Percentiles rank a stretch among this genome's conserved stretches.
These are phyloP conservation scores for Candida glaebosa DNA, from an alignment of 805 yeast genomes.

Conservation along the genomic window DNA sequence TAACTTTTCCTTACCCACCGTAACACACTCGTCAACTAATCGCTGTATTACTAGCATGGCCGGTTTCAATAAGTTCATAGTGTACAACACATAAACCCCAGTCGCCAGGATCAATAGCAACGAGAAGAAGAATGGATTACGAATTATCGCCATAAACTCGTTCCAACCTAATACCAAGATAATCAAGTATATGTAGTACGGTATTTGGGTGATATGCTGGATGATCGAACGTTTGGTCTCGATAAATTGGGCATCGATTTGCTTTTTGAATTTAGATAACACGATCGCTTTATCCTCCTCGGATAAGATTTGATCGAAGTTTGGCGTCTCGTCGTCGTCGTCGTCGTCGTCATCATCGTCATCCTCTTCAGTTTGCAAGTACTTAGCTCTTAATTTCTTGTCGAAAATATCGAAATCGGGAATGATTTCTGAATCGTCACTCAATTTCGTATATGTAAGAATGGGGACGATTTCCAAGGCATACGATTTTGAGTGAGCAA, in stretches of 20 bases:
- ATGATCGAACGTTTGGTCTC: conserved; percentile 88
- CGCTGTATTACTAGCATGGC: conserved; percentile 57
- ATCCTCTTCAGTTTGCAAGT: conserved; percentile 16
- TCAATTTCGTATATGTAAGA: conserved; percentile 50
- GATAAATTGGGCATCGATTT: conserved; percentile 72
- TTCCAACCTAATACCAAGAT: conserved; percentile 88
- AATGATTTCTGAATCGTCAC: conserved; percentile 51
- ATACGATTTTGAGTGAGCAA: conserved; percentile 52
- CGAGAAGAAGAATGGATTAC: conserved; percentile 81
- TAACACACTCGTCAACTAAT: conserved; percentile 53
- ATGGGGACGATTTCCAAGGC: conserved; percentile 60
- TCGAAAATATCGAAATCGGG: conserved; percentile 53
- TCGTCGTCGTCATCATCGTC: conserved; percentile 25
- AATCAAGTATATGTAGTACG: conserved; percentile 73
- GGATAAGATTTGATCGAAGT: conserved; percentile 55
- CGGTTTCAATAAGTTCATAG: conserved; percentile 74
- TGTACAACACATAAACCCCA: conserved; percentile 63
- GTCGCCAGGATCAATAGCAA: conserved; percentile 56
- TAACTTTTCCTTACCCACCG: conserved; percentile 56
- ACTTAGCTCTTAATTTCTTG: conserved; percentile 16
- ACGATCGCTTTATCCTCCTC: conserved; percentile 57
- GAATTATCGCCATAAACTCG: conserved; percentile 82
- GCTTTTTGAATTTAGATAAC: conserved; percentile 59
- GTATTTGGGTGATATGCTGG: conserved; percentile 74
- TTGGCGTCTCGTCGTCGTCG: conserved; percentile 25